Evolutionary conservation across 441 rosid species (phyloP).

Genomic region (Oxalis stricta): DNA sequence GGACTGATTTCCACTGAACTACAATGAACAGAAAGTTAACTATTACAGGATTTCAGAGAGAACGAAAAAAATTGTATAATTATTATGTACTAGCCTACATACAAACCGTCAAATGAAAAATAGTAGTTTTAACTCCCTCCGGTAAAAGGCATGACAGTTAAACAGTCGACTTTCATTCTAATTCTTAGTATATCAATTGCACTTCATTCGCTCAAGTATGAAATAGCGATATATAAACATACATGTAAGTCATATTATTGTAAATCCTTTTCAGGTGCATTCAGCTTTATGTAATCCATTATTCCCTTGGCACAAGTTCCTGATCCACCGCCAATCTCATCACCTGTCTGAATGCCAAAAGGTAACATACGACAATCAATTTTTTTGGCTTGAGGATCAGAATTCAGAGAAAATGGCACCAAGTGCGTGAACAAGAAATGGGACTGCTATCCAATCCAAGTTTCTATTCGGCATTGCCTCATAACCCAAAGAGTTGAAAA

Average conservation of each 20-base stretch:
- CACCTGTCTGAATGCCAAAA: conserved; percentile 58
- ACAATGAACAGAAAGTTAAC: conserved; percentile 17
- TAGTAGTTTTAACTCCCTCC: no score
- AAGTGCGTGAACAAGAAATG: not conserved
- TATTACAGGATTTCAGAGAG: conserved; percentile 5
- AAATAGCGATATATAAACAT: conserved; percentile 17
- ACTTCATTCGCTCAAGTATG: no score
- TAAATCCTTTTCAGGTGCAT: conserved; percentile 83
- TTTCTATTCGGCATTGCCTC: not conserved
- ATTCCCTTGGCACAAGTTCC: conserved; percentile 93
- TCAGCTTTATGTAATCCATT: conserved; percentile 90
- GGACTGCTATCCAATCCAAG: not conserved
- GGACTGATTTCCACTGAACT: conserved; percentile 96
- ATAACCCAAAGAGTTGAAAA: not conserved
- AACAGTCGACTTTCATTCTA: no score
- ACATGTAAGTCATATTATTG: conserved; percentile 81
- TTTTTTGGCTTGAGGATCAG: conserved; percentile 7
- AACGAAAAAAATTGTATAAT: not conserved
- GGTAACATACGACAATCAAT: conserved; percentile 13
- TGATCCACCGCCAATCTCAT: conserved; percentile 97
- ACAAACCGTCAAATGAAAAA: no score
- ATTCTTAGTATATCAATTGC: no score
- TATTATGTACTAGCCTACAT: no score
- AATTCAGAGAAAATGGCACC: conserved; percentile 7
- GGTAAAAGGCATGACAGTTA: no score